phyloP scores from a whole-genome alignment of 208 protist genomes.

The Angomonas desouzai region DNA sequence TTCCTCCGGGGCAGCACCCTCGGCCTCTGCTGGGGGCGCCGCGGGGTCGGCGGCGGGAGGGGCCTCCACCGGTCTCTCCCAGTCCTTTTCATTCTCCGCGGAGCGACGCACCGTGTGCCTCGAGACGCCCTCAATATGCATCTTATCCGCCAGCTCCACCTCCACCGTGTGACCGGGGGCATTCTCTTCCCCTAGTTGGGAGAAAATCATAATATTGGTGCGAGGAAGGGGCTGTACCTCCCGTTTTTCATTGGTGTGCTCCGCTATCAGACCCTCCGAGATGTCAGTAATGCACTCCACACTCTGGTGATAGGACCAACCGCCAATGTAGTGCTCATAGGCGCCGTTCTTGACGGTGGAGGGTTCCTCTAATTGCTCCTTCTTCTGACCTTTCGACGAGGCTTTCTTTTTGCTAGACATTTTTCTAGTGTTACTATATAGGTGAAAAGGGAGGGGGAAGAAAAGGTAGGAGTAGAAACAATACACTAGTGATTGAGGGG shows the following conservation, averaged over 20 bases:
- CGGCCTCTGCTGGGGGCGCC: not conserved
- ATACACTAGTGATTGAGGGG: not conserved
- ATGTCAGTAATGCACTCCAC: constrained; percentile 57
- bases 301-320: constrained; percentile 60
- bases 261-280: constrained; percentile 31
- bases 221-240: constrained; percentile 43
- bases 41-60: not conserved
- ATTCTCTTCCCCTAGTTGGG: constrained; percentile 8
- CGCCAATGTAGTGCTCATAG: constrained; percentile 67
- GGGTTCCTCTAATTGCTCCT: constrained; percentile 71
- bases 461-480: not conserved
- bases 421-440: constrained; percentile 7
- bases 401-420: constrained; percentile 14
- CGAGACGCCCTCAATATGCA: constrained; percentile 62
- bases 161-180: constrained; percentile 14
- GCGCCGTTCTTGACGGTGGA: constrained; percentile 44
- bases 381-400: constrained; percentile 37
- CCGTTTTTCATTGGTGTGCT: constrained; percentile 48
- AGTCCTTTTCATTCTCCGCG: constrained; percentile 15
- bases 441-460: not conserved
- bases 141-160: constrained; percentile 45
- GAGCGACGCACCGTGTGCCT: constrained; percentile 11
- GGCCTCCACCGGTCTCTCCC: constrained; percentile 13
- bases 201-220: constrained; percentile 62
- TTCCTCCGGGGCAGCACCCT: constrained; percentile 8